Evolutionary conservation across 192 early-diverging fungal species (phyloP).

Genomic region (Funneliformis geosporum): DNA sequence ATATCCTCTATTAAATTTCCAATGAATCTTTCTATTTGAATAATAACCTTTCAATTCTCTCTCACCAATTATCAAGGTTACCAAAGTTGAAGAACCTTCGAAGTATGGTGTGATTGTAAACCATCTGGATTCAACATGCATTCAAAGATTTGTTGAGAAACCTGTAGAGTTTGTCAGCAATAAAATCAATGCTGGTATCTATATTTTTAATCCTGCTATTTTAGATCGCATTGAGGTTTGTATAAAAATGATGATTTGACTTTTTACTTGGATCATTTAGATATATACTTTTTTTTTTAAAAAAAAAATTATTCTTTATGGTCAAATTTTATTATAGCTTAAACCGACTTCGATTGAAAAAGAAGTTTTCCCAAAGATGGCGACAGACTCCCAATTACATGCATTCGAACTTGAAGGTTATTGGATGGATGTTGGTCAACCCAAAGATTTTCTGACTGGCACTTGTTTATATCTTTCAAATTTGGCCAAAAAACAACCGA

Average conservation of each 20-base stretch:
- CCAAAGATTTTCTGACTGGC: conserved; percentile 96
- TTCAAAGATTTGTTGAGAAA: conserved; percentile 98
- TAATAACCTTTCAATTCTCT: not conserved
- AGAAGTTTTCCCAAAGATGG: conserved; percentile 95
- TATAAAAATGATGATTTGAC: not conserved
- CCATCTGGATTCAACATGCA: conserved; percentile 67
- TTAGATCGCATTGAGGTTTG: conserved; percentile 86
- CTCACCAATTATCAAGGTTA: conserved; percentile 55
- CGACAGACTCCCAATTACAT: conserved; percentile 83
- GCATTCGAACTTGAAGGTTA: conserved; percentile 92
- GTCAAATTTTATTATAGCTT: conserved; percentile 58
- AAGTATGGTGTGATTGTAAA: conserved; percentile 99
- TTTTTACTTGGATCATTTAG: not conserved
- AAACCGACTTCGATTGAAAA: conserved; percentile 98
- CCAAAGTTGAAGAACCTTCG: conserved; percentile 96
- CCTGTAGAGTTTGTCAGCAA: conserved; percentile 93
- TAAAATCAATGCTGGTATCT: conserved; percentile 99
- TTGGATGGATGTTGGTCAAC: conserved; percentile 99
- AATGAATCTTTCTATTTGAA: too few species aligned
- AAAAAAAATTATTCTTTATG: not conserved
- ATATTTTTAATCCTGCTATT: conserved; percentile 93
- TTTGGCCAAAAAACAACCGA: conserved; percentile 75
- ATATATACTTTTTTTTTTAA: not conserved
- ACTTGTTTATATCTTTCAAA: conserved; percentile 90
- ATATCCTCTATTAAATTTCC: too few species aligned